Evolutionary conservation across 2,329 filamentous ascomycete genomes (phyloP), one percentile per base, ranked within the genome.

Genomic region (Ascochyta clinopodiicola): DNA sequence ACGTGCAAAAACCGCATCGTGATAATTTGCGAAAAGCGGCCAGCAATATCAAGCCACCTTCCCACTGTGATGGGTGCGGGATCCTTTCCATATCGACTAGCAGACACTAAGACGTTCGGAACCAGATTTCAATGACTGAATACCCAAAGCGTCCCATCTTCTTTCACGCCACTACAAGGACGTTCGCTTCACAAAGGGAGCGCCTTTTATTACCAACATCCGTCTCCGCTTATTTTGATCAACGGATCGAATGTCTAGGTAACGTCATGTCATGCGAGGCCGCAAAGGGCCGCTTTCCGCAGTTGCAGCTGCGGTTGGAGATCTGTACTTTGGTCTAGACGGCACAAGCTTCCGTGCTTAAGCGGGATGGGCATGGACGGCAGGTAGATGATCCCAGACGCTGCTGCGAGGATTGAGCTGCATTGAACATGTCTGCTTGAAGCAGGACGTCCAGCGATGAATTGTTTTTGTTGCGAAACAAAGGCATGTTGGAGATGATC

Each of bases 211-310:
- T 43, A 22, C 31, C 46, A 51, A 32, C 15, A 31, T 29, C 19
- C 17, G 39, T 31, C 31, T 35, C 45, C 51, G 29, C 40, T 17
- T 17, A 17, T 17, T 17, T 17, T 17, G 17, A 17, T 17, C 17
- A 17, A 17, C 17, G 17, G 17, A 17, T 17, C 17, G 17, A 17
- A 17, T 17, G 17, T 17, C 40, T 12, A 31, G 22, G 39, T 27
- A 39, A 36, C 31, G 40, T 50, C 45, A 37, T 25, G 35, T 42
- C 36, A 45, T 56, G 52, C 45, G 40, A 56, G 36, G 52, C 46
- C 36, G 52, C 52, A 49, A 45, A 56, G 52, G 42, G 51, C 51
- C 46, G 52, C 46, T 31, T 45, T 56, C 42, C 51, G 45, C 46
- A 55, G 29, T 39, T 55, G 51, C 52, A 56, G 46, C 22, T 37